A percentile compares a stretch with the other conserved stretches of the same genome.
Evolutionary conservation across 306 rosid genomes (phyloP).

Genomic region (Casuarina equisetifolia): DNA sequence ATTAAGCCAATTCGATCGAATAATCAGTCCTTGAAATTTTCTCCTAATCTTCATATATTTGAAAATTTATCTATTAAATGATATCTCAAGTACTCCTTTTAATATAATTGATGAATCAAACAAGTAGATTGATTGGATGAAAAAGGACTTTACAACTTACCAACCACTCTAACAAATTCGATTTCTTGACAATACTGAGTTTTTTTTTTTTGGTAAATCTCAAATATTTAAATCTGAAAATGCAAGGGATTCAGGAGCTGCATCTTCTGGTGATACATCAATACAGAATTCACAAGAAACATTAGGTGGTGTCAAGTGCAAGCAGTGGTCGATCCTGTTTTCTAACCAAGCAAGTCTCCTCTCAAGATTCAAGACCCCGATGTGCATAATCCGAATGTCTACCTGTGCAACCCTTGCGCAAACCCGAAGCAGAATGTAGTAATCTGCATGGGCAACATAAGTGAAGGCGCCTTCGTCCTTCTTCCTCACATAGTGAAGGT

Average conservation of each 20-base stretch:
- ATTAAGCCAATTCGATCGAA: not conserved
- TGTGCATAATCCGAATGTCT: conserved; percentile 69
- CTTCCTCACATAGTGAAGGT: conserved; percentile 77
- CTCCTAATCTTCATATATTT: not conserved
- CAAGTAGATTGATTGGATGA: not conserved
- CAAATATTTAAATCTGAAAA: conserved; percentile 33
- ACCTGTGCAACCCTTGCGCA: conserved; percentile 70
- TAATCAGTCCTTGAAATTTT: not conserved
- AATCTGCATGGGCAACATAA: conserved; percentile 85
- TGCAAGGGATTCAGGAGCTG: conserved; percentile 26
- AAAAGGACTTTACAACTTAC: conserved; percentile 19
- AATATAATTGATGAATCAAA: not conserved
- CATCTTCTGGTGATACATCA: conserved; percentile 32
- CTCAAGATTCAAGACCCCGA: conserved; percentile 70
- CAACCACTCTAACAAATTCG: conserved; percentile 31
- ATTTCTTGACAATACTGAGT: conserved; percentile 26
- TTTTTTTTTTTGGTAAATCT: not conserved
- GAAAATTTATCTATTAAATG: not conserved
- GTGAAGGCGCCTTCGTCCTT: conserved; percentile 55
- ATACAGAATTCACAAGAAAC: conserved; percentile 64
- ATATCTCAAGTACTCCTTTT: not conserved
- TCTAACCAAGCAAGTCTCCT: conserved; percentile 80
- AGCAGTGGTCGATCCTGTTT: conserved; percentile 43
- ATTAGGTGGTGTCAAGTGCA: conserved; percentile 46
- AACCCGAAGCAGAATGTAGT: conserved; percentile 79